Conservation (phyloP, 495 filamentous ascomycete species). For the Pseudotulostoma volvatum region DNA sequence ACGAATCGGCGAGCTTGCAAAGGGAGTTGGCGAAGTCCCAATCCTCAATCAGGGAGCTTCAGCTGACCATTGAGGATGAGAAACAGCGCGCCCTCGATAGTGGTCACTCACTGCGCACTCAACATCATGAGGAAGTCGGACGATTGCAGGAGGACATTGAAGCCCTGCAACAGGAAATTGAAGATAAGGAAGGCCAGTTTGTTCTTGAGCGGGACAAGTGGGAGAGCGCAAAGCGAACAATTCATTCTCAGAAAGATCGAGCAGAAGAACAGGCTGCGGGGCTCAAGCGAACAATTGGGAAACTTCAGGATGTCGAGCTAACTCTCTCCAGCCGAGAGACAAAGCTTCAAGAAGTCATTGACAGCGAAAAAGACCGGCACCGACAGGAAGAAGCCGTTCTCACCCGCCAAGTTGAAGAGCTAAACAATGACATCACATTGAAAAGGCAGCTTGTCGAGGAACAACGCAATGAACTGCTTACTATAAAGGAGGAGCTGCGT, state of each 20-base stretch:
- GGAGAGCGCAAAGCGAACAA: conserved; percentile 44
- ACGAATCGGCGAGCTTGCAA: conserved; percentile 51
- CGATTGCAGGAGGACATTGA: conserved; percentile 50
- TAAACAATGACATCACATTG: conserved; percentile 37
- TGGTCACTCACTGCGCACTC: conserved; percentile 36
- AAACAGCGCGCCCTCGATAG: conserved; percentile 40
- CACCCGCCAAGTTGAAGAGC: conserved; percentile 38
- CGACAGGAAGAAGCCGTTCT: conserved; percentile 38
- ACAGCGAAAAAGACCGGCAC: conserved; percentile 42
- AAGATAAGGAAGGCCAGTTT: conserved; percentile 55
- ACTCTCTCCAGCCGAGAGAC: conserved; percentile 46
- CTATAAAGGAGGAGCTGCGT: conserved; percentile 50
- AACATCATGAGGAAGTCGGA: conserved; percentile 49
- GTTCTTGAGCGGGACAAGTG: conserved; percentile 55
- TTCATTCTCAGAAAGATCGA: conserved; percentile 48
- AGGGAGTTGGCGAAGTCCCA: conserved; percentile 42
- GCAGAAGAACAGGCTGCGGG: conserved; percentile 52
- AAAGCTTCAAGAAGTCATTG: conserved; percentile 45
- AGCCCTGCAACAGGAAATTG: conserved; percentile 51
- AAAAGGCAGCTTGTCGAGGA: conserved; percentile 38
- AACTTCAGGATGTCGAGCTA: conserved; percentile 51
- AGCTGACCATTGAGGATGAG: conserved; percentile 40
- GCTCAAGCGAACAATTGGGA: conserved; percentile 57
- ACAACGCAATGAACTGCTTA: conserved; percentile 40
- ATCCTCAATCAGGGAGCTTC: conserved; percentile 38